Evolutionary conservation across 192 early-diverging fungal genomes (phyloP), one percentile per base, ranked within the genome.

Genomic region (Coemansia sp.): DNA sequence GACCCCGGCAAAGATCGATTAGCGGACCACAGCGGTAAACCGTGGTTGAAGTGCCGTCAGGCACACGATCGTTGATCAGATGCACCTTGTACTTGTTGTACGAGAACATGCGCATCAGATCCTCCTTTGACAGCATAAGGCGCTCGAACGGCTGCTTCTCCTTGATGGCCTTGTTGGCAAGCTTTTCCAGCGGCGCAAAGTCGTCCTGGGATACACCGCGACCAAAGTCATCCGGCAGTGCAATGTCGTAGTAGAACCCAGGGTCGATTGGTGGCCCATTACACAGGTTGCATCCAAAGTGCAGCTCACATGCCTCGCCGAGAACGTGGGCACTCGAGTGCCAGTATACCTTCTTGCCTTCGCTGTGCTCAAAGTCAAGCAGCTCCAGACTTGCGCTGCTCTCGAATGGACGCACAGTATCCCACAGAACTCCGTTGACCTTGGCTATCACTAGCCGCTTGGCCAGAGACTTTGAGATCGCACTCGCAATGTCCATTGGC

Each of bases 11-110:
- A 85, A 99, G 84, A 88, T 99, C 98, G 69, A 99, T 98, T 65
- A 99, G 87, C 22, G 96, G 92, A 51, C 98, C 98, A 72, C 96
- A 98, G 41, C 98, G 94, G 86, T 99, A 99, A 61, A 99, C 98
- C 13, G 96, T 98, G 72, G 93, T 94, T 45, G 91, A 91, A 45
- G 95, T 94, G 55, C 90, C 91, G 71, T 99, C 96, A 6, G 92
- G 91, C 62, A 98, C 91, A 74, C 92, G 95, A 59, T 88, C 84
- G 49, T 95, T 85, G 83, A 99, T 98, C 70, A 99, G 85, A 66
- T 96, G 90, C 39, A 91, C 87, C 87, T 99, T 99, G 88, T 98
- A 99, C 77, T 90, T 92, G 88, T 98, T 99, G 87, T 96, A 89
- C 85, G 91, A 89, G 86, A 99, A 99, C 96, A 99, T 98, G 75